Evolutionary conservation across 495 filamentous ascomycete genomes (phyloP), one percentile per base, ranked within the genome.

Genomic region (Platismatia glauca): DNA sequence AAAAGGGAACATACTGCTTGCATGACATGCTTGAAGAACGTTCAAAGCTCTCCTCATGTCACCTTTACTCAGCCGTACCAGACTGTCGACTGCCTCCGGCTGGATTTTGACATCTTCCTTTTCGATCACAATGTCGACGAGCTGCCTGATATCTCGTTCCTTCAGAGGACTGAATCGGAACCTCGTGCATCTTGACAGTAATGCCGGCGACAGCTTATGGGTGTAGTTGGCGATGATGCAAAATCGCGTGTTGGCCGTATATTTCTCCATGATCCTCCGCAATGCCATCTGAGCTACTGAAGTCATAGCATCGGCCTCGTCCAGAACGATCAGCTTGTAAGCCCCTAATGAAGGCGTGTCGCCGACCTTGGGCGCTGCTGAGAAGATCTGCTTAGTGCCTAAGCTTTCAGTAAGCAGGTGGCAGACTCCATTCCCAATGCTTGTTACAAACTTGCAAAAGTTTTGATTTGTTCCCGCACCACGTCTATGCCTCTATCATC

Each of bases 211-310:
- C n/a, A 99, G 85, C 73, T 97, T 99, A 77, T 99, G 94, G 37
- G 94, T 95, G 72, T 99, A 99, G 74, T 99, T 99, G 67, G 95
- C 95, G 62, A 99, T 97, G 68, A 99, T 90, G 76, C 93, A 97
- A 75, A 99, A 99, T 58, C 94, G 82, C 0, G 94, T 96, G 76
- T 99, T 97, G 63, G 91, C 90, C 0, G 94, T 99, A 76, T 97
- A 99, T 74, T 95, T 94, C 71, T 99, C 94, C 95, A 99, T 99
- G 62, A 99, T 99, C 50, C 94, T 78, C 65, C 94, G 85, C 34
- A 99, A 80, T 0, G 94, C 94, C 91, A 97, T 99, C 71, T 99
- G 94, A 20, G 94, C 94, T 0, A 91, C 90, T 27, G 88, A 83
- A 8, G 94, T 99, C 94, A 99, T 97, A 22, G 95, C 94, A 71